Evolutionary conservation across 2,329 filamentous ascomycete species (phyloP).

Genomic region (Akanthomyces uredinophilus): DNA sequence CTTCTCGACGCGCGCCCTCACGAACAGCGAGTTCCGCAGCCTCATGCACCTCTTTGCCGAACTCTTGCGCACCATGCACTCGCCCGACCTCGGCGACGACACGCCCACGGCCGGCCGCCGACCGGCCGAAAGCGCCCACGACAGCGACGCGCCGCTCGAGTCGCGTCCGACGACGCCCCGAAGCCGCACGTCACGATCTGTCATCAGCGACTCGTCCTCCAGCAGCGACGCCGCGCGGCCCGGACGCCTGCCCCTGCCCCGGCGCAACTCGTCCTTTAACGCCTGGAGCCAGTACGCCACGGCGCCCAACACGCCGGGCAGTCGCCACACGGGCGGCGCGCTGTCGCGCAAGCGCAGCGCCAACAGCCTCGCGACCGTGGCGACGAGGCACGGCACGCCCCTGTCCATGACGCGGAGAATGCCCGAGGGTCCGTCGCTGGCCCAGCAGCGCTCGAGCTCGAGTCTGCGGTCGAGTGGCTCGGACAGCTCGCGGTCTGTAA

Average conservation of each 20-base stretch:
- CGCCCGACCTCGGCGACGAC: constrained; percentile 44
- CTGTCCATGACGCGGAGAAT: not conserved
- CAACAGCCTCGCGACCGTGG: constrained; percentile 36
- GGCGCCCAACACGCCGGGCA: constrained; percentile 49
- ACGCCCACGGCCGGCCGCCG: constrained; percentile 12
- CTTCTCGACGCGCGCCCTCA: constrained; percentile 67
- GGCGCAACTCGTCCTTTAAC: constrained; percentile 38
- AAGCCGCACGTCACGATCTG: constrained; percentile 25
- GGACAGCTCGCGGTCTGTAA: constrained; percentile 39
- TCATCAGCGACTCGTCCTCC: constrained; percentile 25
- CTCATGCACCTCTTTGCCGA: constrained; percentile 84
- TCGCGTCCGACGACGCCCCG: constrained; percentile 38
- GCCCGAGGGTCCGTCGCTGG: constrained; percentile 37
- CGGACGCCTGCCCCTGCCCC: constrained; percentile 22
- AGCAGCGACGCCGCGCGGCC: not conserved
- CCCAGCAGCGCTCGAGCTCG: constrained; percentile 33
- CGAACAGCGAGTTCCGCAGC: constrained; percentile 64
- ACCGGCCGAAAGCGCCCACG: constrained; percentile 37
- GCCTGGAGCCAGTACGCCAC: constrained; percentile 45
- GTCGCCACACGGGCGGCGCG: constrained; percentile 28
- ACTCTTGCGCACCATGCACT: constrained; percentile 69
- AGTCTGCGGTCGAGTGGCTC: constrained; percentile 36
- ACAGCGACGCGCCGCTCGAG: constrained; percentile 40
- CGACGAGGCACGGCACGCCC: not conserved
- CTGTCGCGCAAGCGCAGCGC: constrained; percentile 33